Evolutionary conservation across 345 rosid genomes (phyloP), one percentile per base, ranked within the genome.

Genomic region (Lepidium didymum): DNA sequence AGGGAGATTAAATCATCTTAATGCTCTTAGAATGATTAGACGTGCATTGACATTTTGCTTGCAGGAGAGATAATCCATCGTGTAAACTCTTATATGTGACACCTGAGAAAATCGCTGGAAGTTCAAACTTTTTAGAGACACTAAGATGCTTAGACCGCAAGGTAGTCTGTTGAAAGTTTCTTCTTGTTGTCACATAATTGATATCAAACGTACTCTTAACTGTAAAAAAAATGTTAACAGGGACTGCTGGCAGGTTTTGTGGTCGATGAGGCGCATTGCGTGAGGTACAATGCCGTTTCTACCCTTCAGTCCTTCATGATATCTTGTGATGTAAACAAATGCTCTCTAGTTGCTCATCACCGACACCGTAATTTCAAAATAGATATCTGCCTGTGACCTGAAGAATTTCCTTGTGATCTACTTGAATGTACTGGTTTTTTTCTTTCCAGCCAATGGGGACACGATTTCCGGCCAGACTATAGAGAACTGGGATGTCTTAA

Each of bases 401-500:
- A 38, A 8, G 8, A 63, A 16, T 72, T 8, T 66, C 62, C 21
- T 50, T 66, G 12, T 42, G 23, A 41, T 59, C 5, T 59, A 41
- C 25, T 8, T 25, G 23, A 23, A 41, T 46, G n/a, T 65, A 12
- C 23, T 66, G 11, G 23, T 21, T 42, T 42, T 42, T 61, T 67
- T 60, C 64, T 67, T 73, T 38, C 25, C 83, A 90, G 98, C 70
- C 99, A 94, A 71, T 90, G 98, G 98, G 99, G 99, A 51, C 99
- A 91, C 75, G 99, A 91, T 84, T 94, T 91, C 56, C 90, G 96
- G 64, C 99, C 97, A 70, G 97, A 91, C 63, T 94, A 91, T 74
- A 81, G 92, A 67, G 86, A 79, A 34, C 75, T 87, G 38, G 91
- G 97, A 64, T 84, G 87, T 77, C 91, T 94, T 35, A 87, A 94